Base-by-base conservation (phyloP, 176 grass and related monocot genomes). In the Aegilops bicornis region DNA sequence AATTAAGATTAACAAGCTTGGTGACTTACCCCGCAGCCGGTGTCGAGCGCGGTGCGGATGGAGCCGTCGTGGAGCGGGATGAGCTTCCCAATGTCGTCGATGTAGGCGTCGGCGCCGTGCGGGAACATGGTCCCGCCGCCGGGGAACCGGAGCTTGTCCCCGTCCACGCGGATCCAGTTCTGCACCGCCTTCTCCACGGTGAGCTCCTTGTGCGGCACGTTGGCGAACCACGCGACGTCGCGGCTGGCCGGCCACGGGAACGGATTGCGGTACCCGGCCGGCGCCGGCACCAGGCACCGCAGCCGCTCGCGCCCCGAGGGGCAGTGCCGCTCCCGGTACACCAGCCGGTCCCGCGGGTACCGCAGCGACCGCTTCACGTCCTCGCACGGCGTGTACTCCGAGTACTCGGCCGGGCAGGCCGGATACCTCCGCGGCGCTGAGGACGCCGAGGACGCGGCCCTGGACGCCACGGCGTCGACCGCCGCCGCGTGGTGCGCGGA, bases 351-450 rank as follows among this genome's bases (percentile, higher is more conserved):
- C 13, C 96, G 91, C 52, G 87, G 89, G 84, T 91, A 98, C 75
- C 88, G 85, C 66, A 98, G 87, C 48, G 96, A 95, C 79, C 93
- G 84, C 81, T 79, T 89, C 77, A 91, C 87, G 82, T 95, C 96
- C 88, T 98, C 93, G 75, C 96, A 98, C 65, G 93, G 96, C 36
- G 96, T 98, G 86, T 98, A 98, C 90, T 98, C 96, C 0, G 96
- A 94, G 87, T 88, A 98, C 87, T 84, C 91, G 77, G 43, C 69
- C 17, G 88, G 25, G 81, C 96, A 98, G 15, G 90, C 73, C 29
- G 36, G 75, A 79, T 91, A 94, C 48, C 74, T 48, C 65, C 68
- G 83, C 76, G 50, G 22, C 48, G 83, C 52, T 11, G 88, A 33
- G 42, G 66, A 24, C 12, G 87, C 31, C 15, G 80, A n/a, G 6